Conservation (phyloP, 495 filamentous ascomycete genomes). For the Hyaloscypha hepaticicola region DNA sequence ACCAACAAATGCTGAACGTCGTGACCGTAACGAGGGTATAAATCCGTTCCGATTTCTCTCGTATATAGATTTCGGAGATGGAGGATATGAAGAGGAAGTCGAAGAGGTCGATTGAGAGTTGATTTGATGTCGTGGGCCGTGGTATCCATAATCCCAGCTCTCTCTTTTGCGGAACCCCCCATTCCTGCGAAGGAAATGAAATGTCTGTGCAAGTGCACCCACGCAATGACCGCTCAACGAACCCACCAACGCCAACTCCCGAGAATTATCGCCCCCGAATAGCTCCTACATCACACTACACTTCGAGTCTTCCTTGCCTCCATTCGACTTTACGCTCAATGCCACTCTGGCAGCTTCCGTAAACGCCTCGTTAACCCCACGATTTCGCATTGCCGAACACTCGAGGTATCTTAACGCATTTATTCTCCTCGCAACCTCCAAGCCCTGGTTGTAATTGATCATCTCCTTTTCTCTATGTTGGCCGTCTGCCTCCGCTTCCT, state of each 20-base stretch:
- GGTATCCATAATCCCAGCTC: not conserved
- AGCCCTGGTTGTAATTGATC: conserved; percentile 89
- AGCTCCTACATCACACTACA: conserved; percentile 55
- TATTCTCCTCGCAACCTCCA: conserved; percentile 90
- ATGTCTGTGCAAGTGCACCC: not conserved
- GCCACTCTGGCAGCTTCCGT: conserved; percentile 98
- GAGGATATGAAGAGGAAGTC: not conserved
- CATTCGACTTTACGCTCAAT: conserved; percentile 74
- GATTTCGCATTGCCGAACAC: conserved; percentile 96
- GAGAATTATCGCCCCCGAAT: not conserved
- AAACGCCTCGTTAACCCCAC: conserved; percentile 97
- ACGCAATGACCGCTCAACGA: conserved; percentile 9
- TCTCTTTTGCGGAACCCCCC: not conserved
- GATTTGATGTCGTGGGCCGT: not conserved
- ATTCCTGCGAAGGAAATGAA: not conserved
- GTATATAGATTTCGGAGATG: not conserved
- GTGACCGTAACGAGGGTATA: not conserved
- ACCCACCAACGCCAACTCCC: conserved; percentile 22
- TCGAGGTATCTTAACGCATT: conserved; percentile 90
- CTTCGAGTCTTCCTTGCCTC: conserved; percentile 49
- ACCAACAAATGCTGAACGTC: not conserved
- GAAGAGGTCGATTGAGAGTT: not conserved
- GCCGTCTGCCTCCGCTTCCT: conserved; percentile 45
- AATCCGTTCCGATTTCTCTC: not conserved
- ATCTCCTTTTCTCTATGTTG: conserved; percentile 57